Evolutionary conservation across 768 basidiomycete species (phyloP).

Genomic region (Amanita thiersii): DNA sequence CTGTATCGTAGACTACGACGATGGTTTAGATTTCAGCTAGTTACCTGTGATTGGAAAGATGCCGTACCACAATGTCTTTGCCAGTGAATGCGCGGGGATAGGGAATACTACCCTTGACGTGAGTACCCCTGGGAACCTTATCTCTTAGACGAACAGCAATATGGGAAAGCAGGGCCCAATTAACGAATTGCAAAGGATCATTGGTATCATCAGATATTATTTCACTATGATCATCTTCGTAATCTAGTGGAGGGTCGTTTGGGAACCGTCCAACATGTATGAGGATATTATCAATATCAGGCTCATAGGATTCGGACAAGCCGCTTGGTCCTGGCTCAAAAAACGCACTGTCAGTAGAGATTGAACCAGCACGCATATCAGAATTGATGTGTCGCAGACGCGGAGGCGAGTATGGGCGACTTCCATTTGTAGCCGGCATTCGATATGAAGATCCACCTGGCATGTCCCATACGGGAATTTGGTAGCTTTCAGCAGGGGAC

Average conservation of each 20-base stretch:
- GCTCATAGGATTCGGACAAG: neutral
- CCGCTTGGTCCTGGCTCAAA: constrained; percentile 3
- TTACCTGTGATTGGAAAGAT: neutral
- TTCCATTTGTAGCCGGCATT: too few species aligned
- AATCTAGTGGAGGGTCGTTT: neutral
- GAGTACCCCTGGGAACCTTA: constrained; percentile 78
- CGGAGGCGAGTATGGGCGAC: neutral
- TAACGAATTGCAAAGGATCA: constrained; percentile 71
- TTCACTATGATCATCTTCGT: neutral
- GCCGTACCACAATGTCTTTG: constrained; percentile 81
- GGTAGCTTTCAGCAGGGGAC: too few species aligned
- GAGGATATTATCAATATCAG: constrained; percentile 1
- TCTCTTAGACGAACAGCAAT: constrained; percentile 86
- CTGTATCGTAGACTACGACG: constrained; percentile 73
- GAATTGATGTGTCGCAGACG: neutral
- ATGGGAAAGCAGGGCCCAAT: constrained; percentile 81
- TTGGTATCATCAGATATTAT: constrained; percentile 37
- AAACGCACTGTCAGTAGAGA: neutral
- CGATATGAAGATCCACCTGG: too few species aligned
- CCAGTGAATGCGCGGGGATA: constrained; percentile 91
- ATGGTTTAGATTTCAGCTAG: too few species aligned
- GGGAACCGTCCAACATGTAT: constrained; percentile 5
- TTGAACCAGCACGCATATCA: neutral
- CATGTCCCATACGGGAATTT: too few species aligned
- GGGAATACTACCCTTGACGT: constrained; percentile 89